phyloP scores from a whole-genome alignment of 2,329 filamentous ascomycete species.

The Talaromyces sp. region DNA sequence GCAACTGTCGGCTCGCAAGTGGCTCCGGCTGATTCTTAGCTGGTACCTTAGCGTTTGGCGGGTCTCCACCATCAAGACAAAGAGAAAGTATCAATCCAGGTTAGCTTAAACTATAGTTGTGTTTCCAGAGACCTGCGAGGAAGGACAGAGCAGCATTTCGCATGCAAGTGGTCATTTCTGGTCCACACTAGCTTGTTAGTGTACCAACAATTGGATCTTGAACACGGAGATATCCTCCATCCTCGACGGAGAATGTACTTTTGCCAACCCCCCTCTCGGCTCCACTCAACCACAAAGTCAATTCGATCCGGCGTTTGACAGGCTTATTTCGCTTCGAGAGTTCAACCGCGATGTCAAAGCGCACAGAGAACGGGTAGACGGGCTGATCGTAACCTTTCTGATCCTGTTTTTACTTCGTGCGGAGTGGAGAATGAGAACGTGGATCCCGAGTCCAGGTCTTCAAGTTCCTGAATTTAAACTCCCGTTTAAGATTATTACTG shows the following conservation, averaged over 20 bases:
- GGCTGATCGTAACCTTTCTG: constrained; percentile 10
- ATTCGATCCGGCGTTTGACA: constrained; percentile 18
- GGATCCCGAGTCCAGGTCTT: too few species aligned
- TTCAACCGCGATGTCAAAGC: background rate
- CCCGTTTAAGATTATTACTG: too few species aligned
- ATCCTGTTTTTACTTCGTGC: background rate
- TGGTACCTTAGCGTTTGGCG: too few species aligned
- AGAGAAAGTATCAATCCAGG: background rate
- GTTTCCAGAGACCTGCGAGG: too few species aligned
- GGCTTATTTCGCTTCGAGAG: background rate
- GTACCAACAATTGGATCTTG: background rate
- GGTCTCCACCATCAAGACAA: background rate
- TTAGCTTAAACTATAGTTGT: too few species aligned
- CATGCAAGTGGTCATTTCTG: constrained; percentile 4
- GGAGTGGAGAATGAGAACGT: too few species aligned
- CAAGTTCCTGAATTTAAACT: too few species aligned
- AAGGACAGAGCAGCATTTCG: background rate
- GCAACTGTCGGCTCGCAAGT: too few species aligned
- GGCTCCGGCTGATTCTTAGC: too few species aligned
- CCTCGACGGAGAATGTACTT: background rate
- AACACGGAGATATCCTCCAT: background rate
- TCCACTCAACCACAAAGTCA: background rate
- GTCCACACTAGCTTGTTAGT: background rate
- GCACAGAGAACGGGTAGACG: background rate
- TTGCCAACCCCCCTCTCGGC: too few species aligned